phyloP scores from a whole-genome alignment of 192 early-diverging fungal species.

The Linnemannia elongata region DNA sequence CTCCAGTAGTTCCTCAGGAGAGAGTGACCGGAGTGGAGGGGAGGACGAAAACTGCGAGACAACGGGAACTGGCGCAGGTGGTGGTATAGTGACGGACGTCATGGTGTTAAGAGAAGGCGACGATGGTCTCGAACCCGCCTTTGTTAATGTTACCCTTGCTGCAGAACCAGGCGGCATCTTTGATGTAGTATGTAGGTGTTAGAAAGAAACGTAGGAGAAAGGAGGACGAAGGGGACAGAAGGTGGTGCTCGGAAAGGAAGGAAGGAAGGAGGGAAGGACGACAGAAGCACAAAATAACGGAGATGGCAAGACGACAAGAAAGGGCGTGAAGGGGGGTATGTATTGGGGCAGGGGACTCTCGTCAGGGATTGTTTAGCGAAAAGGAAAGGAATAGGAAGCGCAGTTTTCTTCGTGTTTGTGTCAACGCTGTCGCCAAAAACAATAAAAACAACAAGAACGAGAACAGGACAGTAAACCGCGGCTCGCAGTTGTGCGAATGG shows the following conservation, averaged over 20 bases:
- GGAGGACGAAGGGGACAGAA: background rate
- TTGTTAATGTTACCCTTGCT: background rate
- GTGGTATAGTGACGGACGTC: background rate
- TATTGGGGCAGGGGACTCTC: no score
- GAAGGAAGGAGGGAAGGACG: background rate
- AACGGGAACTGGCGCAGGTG: background rate
- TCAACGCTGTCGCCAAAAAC: no score
- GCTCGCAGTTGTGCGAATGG: no score
- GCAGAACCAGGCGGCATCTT: background rate
- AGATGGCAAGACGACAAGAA: background rate
- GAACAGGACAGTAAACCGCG: no score
- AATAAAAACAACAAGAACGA: no score
- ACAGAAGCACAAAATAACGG: background rate
- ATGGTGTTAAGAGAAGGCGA: background rate
- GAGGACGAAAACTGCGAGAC: slow-evolving; percentile 5
- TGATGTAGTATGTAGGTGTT: background rate
- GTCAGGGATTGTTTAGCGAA: no score
- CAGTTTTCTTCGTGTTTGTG: no score
- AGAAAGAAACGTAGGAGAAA: background rate
- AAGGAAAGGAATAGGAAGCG: no score
- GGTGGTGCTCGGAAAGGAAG: background rate
- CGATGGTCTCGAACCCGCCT: background rate
- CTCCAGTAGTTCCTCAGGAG: slow-evolving; percentile 45
- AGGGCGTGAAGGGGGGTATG: no score
- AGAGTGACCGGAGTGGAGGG: slow-evolving; percentile 24